These are phyloP conservation scores for Aspergillus costaricaensis DNA, from an alignment of 2,329 filamentous ascomycete genomes.

Conservation along the genomic window DNA sequence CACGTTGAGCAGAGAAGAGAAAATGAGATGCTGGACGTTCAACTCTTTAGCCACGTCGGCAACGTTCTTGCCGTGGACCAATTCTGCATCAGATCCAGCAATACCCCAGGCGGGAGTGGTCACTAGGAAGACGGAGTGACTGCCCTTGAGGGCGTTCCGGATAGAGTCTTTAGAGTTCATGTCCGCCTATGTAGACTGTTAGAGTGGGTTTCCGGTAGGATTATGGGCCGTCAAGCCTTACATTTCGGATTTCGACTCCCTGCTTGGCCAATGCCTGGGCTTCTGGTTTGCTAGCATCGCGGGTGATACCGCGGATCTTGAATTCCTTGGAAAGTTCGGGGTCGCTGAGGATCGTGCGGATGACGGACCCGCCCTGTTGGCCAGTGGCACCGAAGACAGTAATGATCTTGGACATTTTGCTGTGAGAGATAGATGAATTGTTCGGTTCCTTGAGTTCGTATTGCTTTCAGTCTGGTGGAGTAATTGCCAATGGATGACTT, in stretches of 20 bases:
- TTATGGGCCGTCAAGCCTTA: background rate
- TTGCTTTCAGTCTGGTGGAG: background rate
- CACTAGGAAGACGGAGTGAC: slow-evolving; percentile 53
- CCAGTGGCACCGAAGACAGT: slow-evolving; percentile 11
- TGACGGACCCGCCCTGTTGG: slow-evolving; percentile 3
- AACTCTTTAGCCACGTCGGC: slow-evolving; percentile 41
- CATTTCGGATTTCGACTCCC: background rate
- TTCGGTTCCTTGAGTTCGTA: background rate
- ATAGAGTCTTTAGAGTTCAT: slow-evolving; percentile 44
- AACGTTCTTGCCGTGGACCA: slow-evolving; percentile 40
- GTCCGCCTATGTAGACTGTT: slow-evolving; percentile 33
- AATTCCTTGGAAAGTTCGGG: slow-evolving; percentile 1
- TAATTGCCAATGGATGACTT: no score
- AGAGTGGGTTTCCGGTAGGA: background rate
- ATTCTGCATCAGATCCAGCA: slow-evolving; percentile 25
- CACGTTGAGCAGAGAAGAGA: slow-evolving; percentile 39
- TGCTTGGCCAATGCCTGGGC: slow-evolving; percentile 1
- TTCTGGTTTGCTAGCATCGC: slow-evolving; percentile 8
- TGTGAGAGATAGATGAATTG: background rate
- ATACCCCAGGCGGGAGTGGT: slow-evolving; percentile 43
- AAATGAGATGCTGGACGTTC: slow-evolving; percentile 44
- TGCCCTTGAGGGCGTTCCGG: slow-evolving; percentile 44
- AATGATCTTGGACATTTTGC: slow-evolving; percentile 7
- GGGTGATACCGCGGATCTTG: slow-evolving; percentile 12
- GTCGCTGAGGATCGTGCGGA: slow-evolving; percentile 3